phyloP scores from a whole-genome alignment of 768 basidiomycete genomes.

The Kwoniella sp. region DNA sequence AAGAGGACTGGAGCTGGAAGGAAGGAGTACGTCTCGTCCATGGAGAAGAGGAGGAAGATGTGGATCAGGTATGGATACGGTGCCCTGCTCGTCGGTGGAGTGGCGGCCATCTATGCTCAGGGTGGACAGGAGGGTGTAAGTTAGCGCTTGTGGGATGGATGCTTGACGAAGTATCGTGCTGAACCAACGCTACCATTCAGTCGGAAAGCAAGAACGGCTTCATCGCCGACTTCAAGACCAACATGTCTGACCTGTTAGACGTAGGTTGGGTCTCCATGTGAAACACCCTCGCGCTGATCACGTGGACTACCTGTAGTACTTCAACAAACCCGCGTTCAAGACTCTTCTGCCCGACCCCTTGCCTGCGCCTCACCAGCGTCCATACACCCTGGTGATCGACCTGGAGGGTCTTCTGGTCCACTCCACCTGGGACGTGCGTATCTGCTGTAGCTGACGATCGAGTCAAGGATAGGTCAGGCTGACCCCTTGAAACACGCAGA shows the following conservation, averaged over 20 bases:
- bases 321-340: slow-evolving; percentile 88
- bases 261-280: slow-evolving; percentile 18
- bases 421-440: slow-evolving; percentile 91
- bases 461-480: neutral
- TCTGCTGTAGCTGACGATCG: neutral
- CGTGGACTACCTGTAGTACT: slow-evolving; percentile 57
- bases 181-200: neutral
- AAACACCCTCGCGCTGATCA: slow-evolving; percentile 28
- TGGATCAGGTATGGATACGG: slow-evolving; percentile 58
- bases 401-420: slow-evolving; percentile 87
- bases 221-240: slow-evolving; percentile 24
- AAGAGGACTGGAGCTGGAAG: slow-evolving; percentile 52
- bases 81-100: slow-evolving; percentile 57
- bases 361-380: slow-evolving; percentile 75
- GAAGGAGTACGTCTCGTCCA: slow-evolving; percentile 70
- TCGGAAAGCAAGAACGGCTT: neutral
- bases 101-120: slow-evolving; percentile 54
- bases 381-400: slow-evolving; percentile 85
- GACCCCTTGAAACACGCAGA: slow-evolving; percentile 53
- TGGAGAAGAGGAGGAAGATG: slow-evolving; percentile 65
- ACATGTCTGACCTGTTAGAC: slow-evolving; percentile 11
- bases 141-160: neutral
- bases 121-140: slow-evolving; percentile 61
- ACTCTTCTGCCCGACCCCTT: slow-evolving; percentile 84
- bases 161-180: neutral